A percentile compares a stretch with the other conserved stretches of the same genome.
Conservation (phyloP, 2,329 filamentous ascomycete species). For the Fusarium circinatum region DNA sequence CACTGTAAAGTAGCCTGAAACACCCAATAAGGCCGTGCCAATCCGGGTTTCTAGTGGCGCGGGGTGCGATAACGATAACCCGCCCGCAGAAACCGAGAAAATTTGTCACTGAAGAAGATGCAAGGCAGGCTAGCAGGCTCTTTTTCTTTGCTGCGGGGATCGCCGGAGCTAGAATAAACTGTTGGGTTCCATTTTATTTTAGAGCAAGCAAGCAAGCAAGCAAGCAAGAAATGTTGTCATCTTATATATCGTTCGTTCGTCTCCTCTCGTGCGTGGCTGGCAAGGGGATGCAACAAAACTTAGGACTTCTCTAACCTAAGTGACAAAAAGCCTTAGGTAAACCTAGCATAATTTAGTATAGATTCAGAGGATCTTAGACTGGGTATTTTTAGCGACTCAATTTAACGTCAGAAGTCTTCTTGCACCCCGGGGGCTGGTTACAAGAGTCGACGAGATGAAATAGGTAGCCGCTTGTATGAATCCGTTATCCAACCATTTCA, state of each 20-base stretch:
- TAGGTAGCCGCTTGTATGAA: not conserved
- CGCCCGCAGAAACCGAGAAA: constrained; percentile 23
- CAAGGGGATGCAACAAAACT: too few relatives aligned
- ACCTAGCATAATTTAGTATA: too few relatives aligned
- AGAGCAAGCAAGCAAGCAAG: not conserved
- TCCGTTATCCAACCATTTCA: not conserved
- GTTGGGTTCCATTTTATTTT: not conserved
- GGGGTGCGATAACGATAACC: constrained; percentile 56
- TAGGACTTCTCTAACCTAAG: too few relatives aligned
- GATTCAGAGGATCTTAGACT: too few relatives aligned
- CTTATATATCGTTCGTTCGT: not conserved
- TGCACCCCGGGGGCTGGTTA: not conserved
- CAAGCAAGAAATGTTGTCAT: not conserved
- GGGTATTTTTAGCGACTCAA: too few relatives aligned
- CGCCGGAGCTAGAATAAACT: constrained; percentile 6
- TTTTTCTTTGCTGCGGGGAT: constrained; percentile 5
- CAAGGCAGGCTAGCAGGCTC: not conserved
- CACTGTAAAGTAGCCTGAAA: constrained; percentile 22
- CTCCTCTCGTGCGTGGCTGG: not conserved
- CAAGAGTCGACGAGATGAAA: not conserved
- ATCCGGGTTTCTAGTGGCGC: constrained; percentile 39
- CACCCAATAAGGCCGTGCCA: constrained; percentile 14
- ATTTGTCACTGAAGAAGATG: constrained; percentile 1
- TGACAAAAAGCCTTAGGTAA: too few relatives aligned
- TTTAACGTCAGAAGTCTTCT: too few relatives aligned